Conservation (phyloP, 1,139 yeast species). For the Eremothecium gossypii region DNA sequence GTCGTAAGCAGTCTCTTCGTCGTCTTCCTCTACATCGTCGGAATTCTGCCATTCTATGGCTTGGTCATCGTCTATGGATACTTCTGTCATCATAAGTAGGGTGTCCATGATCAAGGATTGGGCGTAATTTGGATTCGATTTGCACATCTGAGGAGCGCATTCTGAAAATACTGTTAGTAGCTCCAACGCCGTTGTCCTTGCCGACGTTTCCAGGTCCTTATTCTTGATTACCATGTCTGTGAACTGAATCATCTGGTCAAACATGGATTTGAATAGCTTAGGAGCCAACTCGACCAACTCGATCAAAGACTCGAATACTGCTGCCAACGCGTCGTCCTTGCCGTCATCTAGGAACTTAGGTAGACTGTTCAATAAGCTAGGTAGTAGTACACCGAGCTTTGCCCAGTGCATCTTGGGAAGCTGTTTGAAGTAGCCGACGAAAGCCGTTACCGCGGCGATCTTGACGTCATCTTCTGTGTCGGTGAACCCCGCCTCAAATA, state of each 20-base stretch:
- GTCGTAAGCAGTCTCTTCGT: slow-evolving; percentile 77
- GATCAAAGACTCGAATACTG: slow-evolving; percentile 80
- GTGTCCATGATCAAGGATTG: slow-evolving; percentile 65
- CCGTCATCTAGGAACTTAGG: slow-evolving; percentile 76
- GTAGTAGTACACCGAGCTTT: slow-evolving; percentile 65
- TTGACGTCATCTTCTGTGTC: slow-evolving; percentile 76
- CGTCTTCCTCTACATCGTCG: slow-evolving; percentile 71
- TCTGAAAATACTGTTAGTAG: slow-evolving; percentile 84
- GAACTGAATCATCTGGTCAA: slow-evolving; percentile 75
- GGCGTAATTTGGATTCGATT: slow-evolving; percentile 64
- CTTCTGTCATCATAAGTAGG: slow-evolving; percentile 83
- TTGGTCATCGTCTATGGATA: slow-evolving; percentile 75
- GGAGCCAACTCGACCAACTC: slow-evolving; percentile 93
- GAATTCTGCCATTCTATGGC: slow-evolving; percentile 82
- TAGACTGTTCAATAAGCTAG: slow-evolving; percentile 72
- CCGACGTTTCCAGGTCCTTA: slow-evolving; percentile 64
- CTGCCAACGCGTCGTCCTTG: slow-evolving; percentile 70
- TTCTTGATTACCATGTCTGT: slow-evolving; percentile 75
- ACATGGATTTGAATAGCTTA: slow-evolving; percentile 85
- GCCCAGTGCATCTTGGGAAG: slow-evolving; percentile 76
- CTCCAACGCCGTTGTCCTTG: slow-evolving; percentile 83
- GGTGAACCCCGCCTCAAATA: slow-evolving; percentile 70
- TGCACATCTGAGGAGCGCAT: slow-evolving; percentile 93
- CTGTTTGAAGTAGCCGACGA: slow-evolving; percentile 78
- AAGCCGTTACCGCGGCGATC: slow-evolving; percentile 86